phyloP scores from a whole-genome alignment of 768 basidiomycete genomes.

The Serendipita sp. region DNA sequence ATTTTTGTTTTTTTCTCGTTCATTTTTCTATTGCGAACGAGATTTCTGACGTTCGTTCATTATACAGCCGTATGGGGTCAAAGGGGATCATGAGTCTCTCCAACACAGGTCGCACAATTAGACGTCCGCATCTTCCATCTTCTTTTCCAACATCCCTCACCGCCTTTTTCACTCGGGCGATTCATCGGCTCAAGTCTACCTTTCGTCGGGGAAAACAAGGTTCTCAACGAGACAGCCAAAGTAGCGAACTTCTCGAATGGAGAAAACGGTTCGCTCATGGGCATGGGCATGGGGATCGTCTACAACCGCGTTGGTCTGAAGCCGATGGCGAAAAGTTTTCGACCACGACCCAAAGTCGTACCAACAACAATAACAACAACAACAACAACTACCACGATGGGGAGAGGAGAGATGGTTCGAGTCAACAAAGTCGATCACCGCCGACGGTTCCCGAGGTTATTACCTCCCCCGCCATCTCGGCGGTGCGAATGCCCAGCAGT shows the following conservation, averaged over 20 bases:
- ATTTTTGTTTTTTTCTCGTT: neutral
- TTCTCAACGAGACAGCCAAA: neutral
- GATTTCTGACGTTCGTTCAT: too few relatives aligned
- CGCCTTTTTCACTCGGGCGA: neutral
- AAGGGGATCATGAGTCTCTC: neutral
- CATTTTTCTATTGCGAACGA: neutral
- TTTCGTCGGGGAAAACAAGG: neutral
- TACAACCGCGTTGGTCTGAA: neutral
- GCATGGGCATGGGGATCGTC: too few relatives aligned
- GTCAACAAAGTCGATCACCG: neutral
- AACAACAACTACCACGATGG: neutral
- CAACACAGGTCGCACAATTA: neutral
- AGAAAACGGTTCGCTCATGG: neutral
- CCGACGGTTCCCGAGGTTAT: neutral
- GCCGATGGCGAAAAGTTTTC: neutral
- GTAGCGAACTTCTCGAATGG: constrained; percentile 1
- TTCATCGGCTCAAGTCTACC: neutral
- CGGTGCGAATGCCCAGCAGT: neutral
- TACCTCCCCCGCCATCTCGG: neutral
- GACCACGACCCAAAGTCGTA: neutral
- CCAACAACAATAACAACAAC: neutral
- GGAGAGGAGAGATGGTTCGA: neutral
- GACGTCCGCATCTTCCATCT: neutral
- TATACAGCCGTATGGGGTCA: neutral
- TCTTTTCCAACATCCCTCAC: neutral